phyloP scores from a whole-genome alignment of 2,329 filamentous ascomycete genomes.

The Sporothrix inflata region DNA sequence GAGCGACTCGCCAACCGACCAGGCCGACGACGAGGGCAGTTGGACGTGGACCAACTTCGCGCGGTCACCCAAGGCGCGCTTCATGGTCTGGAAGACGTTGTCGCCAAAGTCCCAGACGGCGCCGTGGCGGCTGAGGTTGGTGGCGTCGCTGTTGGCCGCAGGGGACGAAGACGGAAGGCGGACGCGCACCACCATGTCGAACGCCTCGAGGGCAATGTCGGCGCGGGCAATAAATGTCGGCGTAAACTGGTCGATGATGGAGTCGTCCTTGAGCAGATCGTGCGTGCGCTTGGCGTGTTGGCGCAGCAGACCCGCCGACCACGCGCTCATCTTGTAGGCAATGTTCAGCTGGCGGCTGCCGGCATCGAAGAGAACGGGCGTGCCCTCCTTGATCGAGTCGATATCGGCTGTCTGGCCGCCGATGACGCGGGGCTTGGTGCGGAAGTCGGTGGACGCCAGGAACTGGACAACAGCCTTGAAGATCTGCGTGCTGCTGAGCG shows the following conservation, averaged over 20 bases:
- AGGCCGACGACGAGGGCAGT: conserved; percentile 45
- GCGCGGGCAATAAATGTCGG: conserved; percentile 75
- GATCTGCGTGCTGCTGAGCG: conserved; percentile 87
- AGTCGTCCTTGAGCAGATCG: conserved; percentile 71
- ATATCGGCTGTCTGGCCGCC: conserved; percentile 49
- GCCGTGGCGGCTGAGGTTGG: conserved; percentile 46
- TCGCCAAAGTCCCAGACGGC: conserved; percentile 51
- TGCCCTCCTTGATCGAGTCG: conserved; percentile 45
- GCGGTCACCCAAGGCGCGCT: conserved; percentile 74
- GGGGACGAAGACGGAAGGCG: conserved; percentile 31
- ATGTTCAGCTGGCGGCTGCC: conserved; percentile 73
- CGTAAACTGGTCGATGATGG: conserved; percentile 78
- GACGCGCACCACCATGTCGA: conserved; percentile 53
- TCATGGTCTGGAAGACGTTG: conserved; percentile 67
- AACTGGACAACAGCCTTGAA: conserved; percentile 96
- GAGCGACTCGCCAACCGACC: conserved; percentile 51
- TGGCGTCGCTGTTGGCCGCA: background rate
- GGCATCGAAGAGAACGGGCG: conserved; percentile 79
- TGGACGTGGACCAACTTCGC: conserved; percentile 68
- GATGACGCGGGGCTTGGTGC: conserved; percentile 64
- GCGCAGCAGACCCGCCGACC: conserved; percentile 76
- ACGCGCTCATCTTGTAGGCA: conserved; percentile 85
- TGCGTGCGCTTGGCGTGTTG: conserved; percentile 76
- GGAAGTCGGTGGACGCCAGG: conserved; percentile 72
- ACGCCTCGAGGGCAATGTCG: conserved; percentile 58